phyloP scores from a whole-genome alignment of 169 alveolate genomes.

The Eimeria necatrix region DNA sequence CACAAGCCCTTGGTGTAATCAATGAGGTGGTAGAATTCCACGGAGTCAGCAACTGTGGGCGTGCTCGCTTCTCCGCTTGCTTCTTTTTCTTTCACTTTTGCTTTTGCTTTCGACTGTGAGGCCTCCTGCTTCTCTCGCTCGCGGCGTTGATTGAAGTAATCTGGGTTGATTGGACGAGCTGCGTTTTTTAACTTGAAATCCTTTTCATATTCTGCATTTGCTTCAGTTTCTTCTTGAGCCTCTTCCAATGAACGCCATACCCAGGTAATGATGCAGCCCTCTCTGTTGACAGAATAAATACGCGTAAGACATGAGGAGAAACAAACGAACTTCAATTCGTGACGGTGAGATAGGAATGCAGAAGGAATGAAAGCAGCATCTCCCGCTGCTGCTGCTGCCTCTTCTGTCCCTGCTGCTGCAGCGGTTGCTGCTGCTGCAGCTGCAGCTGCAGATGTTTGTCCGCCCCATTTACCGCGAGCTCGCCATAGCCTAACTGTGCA shows the following conservation, averaged over 20 bases:
- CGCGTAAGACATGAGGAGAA: slow-evolving; percentile 62
- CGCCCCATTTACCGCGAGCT: slow-evolving; percentile 26
- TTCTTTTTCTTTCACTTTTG: neutral
- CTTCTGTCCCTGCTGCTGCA: slow-evolving; percentile 4
- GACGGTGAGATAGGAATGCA: slow-evolving; percentile 67
- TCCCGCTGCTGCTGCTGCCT: neutral
- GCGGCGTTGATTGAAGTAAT: slow-evolving; percentile 40
- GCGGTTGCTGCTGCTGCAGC: slow-evolving; percentile 18
- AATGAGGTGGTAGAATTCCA: neutral
- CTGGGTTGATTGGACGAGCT: slow-evolving; percentile 17
- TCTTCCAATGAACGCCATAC: slow-evolving; percentile 9
- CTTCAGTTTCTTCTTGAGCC: slow-evolving; percentile 41
- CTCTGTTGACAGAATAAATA: slow-evolving; percentile 61
- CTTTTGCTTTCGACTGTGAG: neutral
- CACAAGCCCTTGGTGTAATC: slow-evolving; percentile 61
- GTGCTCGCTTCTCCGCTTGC: neutral
- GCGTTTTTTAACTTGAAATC: neutral
- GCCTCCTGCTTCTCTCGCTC: neutral
- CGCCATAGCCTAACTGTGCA: slow-evolving; percentile 78
- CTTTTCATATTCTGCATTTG: neutral
- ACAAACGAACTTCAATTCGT: slow-evolving; percentile 61
- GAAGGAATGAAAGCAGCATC: slow-evolving; percentile 55
- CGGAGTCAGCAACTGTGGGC: neutral
- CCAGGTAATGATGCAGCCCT: slow-evolving; percentile 72
- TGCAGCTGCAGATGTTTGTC: neutral